These are phyloP conservation scores for Ophiostoma perfectum DNA, from an alignment of 2,329 filamentous ascomycete species.

Conservation along the genomic window DNA sequence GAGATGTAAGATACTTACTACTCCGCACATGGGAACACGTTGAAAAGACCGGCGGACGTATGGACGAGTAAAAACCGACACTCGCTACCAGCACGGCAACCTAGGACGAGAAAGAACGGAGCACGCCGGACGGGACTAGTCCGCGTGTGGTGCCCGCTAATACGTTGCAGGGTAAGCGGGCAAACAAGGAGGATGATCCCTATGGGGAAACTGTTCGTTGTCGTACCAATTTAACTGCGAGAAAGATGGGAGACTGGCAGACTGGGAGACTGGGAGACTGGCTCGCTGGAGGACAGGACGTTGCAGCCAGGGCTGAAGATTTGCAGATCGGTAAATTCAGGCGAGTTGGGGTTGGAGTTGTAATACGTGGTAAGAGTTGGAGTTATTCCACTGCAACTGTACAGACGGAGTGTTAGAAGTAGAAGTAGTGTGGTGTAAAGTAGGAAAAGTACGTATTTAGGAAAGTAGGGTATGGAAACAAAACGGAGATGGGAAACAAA, in stretches of 20 bases:
- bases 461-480: background rate
- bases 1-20: too few species aligned
- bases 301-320: constrained; percentile 18
- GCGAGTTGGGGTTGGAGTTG: too few species aligned
- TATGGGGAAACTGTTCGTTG: background rate
- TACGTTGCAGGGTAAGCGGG: background rate
- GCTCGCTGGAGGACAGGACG: too few species aligned
- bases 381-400: background rate
- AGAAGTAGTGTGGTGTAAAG: background rate
- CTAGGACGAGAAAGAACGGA: constrained; percentile 14
- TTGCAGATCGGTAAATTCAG: constrained; percentile 15
- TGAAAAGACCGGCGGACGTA: constrained; percentile 2
- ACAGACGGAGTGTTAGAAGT: background rate
- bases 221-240: background rate
- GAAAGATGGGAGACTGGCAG: too few species aligned
- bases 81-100: constrained; percentile 6
- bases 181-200: background rate
- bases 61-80: background rate
- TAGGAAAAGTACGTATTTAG: background rate
- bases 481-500: background rate
- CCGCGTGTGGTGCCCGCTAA: background rate
- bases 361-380: background rate
- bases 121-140: background rate
- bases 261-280: too few species aligned
- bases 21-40: too few species aligned